Percentiles rank a stretch among this genome's conserved stretches.
These are phyloP conservation scores for Tillandsia leiboldiana DNA, from an alignment of 176 grass and related monocot species.

Conservation along the genomic window DNA sequence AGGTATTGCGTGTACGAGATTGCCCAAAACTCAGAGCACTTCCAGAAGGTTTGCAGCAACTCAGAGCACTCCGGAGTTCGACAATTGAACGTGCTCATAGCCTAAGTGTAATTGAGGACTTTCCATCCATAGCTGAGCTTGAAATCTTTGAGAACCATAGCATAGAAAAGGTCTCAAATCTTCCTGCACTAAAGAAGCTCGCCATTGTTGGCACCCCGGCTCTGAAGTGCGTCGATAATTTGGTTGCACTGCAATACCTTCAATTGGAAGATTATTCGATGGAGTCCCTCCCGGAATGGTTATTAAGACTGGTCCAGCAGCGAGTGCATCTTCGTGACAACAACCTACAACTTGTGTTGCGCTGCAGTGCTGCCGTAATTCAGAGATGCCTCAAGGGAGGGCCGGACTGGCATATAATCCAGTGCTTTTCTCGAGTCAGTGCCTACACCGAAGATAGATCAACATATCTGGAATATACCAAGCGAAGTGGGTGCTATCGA, in stretches of 20 bases:
- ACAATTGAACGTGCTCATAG: not conserved
- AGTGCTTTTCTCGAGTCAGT: constrained; percentile 11
- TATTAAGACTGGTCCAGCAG: not conserved
- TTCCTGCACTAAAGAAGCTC: constrained; percentile 11
- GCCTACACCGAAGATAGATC: constrained; percentile 7
- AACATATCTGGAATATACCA: constrained; percentile 8
- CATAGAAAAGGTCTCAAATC: constrained; percentile 18
- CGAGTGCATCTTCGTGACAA: not conserved
- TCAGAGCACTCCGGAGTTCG: not conserved
- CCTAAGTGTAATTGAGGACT: constrained; percentile 22
- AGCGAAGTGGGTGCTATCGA: not conserved
- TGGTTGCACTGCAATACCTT: constrained; percentile 2
- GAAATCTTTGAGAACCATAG: not conserved
- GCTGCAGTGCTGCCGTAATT: not conserved
- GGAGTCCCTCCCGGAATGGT: no score
- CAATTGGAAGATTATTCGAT: not conserved
- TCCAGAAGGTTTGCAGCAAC: constrained; percentile 7
- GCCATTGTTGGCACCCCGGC: not conserved
- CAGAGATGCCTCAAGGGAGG: constrained; percentile 9
- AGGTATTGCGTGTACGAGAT: rapidly evolving
- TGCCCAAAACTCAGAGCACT: constrained; percentile 26
- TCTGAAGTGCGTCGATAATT: constrained; percentile 10
- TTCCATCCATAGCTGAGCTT: constrained; percentile 7
- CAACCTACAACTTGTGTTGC: not conserved
- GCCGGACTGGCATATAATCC: constrained; percentile 12